Conservation (phyloP, 176 grass and related monocot species). For the Raddia guianensis region DNA sequence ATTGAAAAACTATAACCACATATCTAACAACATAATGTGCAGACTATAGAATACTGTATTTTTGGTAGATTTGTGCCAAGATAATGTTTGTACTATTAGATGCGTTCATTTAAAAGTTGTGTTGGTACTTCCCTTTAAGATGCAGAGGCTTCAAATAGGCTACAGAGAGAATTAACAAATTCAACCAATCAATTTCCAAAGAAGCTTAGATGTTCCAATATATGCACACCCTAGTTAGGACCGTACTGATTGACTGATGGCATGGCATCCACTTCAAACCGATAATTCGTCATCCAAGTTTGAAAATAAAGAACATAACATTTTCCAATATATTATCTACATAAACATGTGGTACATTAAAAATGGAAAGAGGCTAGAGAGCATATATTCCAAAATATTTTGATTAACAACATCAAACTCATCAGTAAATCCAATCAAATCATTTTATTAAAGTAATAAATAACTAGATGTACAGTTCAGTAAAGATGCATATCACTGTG, state of each 20-base stretch:
- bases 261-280: background rate
- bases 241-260: background rate
- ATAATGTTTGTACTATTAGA: background rate
- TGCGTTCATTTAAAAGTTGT: background rate
- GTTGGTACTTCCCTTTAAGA: background rate
- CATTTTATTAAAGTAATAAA: background rate
- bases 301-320: conserved; percentile 4
- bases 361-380: background rate
- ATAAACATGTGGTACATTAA: conserved; percentile 15
- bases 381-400: conserved; percentile 9
- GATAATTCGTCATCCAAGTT: background rate
- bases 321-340: background rate
- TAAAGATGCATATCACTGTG: background rate
- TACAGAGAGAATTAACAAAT: background rate
- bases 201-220: background rate
- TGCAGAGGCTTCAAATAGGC: background rate
- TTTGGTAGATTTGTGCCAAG: conserved; percentile 1
- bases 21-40: background rate
- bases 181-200: conserved; percentile 6
- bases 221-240: background rate
- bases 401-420: background rate
- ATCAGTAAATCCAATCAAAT: too few relatives aligned
- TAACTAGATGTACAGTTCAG: background rate
- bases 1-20: background rate
- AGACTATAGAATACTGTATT: background rate